Evolutionary conservation across 345 rosid genomes (phyloP).

Genomic region (Rubroshorea leprosula): DNA sequence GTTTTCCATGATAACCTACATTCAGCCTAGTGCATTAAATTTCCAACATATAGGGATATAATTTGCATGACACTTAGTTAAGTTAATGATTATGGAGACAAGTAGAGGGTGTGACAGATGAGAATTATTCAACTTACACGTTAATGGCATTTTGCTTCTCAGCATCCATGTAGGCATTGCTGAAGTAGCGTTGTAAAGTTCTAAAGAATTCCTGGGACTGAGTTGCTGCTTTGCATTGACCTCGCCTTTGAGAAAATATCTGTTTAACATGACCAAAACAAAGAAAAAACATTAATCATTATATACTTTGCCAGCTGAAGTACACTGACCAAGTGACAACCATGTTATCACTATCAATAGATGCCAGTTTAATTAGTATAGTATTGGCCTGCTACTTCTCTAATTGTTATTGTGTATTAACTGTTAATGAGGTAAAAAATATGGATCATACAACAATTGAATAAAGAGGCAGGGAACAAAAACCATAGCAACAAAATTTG

Average conservation of each 20-base stretch:
- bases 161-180: constrained; percentile 85
- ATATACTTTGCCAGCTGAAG: not conserved
- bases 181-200: constrained; percentile 85
- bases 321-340: not conserved
- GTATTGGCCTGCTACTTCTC: too few species aligned
- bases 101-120: not conserved
- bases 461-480: too few species aligned
- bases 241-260: constrained; percentile 95
- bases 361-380: too few species aligned
- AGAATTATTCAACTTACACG: constrained; percentile 45
- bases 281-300: too few species aligned
- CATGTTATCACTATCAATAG: constrained; percentile 2
- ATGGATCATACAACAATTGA: too few species aligned
- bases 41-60: not conserved
- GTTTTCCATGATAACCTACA: not conserved
- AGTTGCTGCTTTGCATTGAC: constrained; percentile 96
- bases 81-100: not conserved
- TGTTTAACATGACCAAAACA: constrained; percentile 25
- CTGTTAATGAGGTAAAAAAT: too few species aligned
- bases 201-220: constrained; percentile 91
- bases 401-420: too few species aligned
- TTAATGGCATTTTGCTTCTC: constrained; percentile 96
- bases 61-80: not conserved
- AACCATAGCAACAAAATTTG: too few species aligned
- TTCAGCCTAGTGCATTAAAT: not conserved